Evolutionary conservation across 192 early-diverging fungal species (phyloP).

Genomic region (Radiomyces spectabilis): DNA sequence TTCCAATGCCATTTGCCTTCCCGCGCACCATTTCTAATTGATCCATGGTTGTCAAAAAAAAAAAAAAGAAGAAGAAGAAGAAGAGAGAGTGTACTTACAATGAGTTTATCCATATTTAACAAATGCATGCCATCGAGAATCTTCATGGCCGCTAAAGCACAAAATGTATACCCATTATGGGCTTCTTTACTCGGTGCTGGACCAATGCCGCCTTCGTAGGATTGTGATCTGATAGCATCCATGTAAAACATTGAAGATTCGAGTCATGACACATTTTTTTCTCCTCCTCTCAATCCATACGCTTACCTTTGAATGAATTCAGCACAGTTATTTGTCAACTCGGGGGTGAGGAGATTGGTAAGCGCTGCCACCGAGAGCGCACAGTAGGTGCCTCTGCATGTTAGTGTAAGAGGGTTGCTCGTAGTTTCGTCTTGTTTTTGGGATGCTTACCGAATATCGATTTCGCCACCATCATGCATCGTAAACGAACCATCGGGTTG

Average conservation of each 20-base stretch:
- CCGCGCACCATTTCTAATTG: conserved; percentile 63
- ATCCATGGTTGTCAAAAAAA: no score
- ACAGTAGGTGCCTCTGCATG: conserved; percentile 73
- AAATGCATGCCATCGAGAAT: conserved; percentile 59
- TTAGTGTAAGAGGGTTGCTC: not conserved
- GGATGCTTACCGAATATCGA: conserved; percentile 74
- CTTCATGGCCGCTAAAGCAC: conserved; percentile 82
- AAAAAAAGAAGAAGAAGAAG: no score
- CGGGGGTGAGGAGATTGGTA: conserved; percentile 77
- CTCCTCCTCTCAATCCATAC: not conserved
- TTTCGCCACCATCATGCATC: conserved; percentile 90
- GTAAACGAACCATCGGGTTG: conserved; percentile 81
- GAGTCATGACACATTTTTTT: not conserved
- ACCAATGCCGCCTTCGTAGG: conserved; percentile 91
- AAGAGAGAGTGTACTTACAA: conserved; percentile 28
- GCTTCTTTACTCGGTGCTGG: conserved; percentile 79
- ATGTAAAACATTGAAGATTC: not conserved
- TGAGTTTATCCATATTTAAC: conserved; percentile 54
- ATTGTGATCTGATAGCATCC: conserved; percentile 56
- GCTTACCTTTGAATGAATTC: conserved; percentile 58
- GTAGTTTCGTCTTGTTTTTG: not conserved
- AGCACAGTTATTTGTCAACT: conserved; percentile 53
- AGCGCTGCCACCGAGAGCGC: conserved; percentile 70
- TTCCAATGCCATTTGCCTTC: conserved; percentile 82
- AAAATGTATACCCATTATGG: conserved; percentile 94